phyloP scores from a whole-genome alignment of 495 filamentous ascomycete genomes.

The Geoglossum glabrum region DNA sequence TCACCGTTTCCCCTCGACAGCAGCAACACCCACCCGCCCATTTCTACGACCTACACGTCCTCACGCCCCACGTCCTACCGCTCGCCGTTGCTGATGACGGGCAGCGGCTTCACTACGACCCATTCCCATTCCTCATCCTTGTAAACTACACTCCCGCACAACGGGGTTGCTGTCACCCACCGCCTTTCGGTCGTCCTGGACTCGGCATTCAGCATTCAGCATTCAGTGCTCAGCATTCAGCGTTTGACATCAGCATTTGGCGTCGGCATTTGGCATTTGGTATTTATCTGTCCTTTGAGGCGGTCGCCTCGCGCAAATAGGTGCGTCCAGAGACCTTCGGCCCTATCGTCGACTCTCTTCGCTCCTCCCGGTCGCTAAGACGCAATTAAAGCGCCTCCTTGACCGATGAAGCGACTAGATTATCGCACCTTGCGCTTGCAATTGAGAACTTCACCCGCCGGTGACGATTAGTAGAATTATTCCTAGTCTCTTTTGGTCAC shows the following conservation, averaged over 20 bases:
- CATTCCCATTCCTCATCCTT: no score
- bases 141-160: no score
- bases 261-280: background rate
- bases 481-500: background rate
- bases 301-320: background rate
- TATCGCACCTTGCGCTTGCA: background rate
- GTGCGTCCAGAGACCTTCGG: background rate
- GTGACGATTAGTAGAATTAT: background rate
- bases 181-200: no score
- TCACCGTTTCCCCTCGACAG: background rate
- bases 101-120: no score
- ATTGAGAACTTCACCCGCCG: background rate
- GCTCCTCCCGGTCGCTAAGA: background rate
- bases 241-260: background rate
- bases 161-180: no score
- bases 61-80: no score
- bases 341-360: background rate
- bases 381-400: background rate
- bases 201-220: background rate
- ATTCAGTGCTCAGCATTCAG: background rate
- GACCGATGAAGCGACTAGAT: background rate
- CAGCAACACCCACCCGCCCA: no score
- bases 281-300: background rate
- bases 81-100: no score
- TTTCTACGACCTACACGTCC: no score